Percentiles rank a stretch among this genome's conserved stretches.
Evolutionary conservation across 1,284 basidiomycete genomes (phyloP).

Genomic region (Boletus mariae): DNA sequence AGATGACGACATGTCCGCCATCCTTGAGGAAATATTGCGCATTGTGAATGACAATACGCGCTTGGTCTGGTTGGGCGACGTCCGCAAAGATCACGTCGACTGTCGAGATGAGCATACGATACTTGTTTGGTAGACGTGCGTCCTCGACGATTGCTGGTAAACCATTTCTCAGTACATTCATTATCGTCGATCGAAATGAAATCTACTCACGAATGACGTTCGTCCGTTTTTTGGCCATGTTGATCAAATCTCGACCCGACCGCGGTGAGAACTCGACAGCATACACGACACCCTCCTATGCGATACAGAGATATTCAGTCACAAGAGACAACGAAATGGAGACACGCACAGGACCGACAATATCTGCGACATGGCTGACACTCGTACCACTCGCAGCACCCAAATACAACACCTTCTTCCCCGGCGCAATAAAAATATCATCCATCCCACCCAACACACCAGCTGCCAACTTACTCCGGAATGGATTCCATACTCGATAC

Average conservation of each 20-base stretch:
- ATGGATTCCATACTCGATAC: slow-evolving; percentile 99
- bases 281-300: slow-evolving; percentile 91
- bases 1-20: slow-evolving; percentile 90
- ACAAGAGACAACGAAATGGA: slow-evolving; percentile 8
- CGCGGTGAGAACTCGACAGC: slow-evolving; percentile 98
- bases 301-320: slow-evolving; percentile 7
- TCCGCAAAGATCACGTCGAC: slow-evolving; percentile 98
- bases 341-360: slow-evolving; percentile 84
- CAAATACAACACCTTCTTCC: slow-evolving; percentile 95
- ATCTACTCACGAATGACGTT: slow-evolving; percentile 89
- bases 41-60: slow-evolving; percentile 91
- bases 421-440: slow-evolving; percentile 90
- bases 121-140: slow-evolving; percentile 91
- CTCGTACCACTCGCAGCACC: slow-evolving; percentile 97
- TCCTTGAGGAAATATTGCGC: slow-evolving; percentile 97
- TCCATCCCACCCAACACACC: slow-evolving; percentile 97
- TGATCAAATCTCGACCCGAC: slow-evolving; percentile 95
- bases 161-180: slow-evolving; percentile 3
- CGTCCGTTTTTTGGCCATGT: slow-evolving; percentile 99
- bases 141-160: slow-evolving; percentile 92
- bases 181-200: background rate
- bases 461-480: slow-evolving; percentile 95
- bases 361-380: slow-evolving; percentile 97
- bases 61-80: slow-evolving; percentile 98
- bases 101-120: slow-evolving; percentile 90